Percentiles rank a stretch among this genome's conserved stretches.
Evolutionary conservation across 2,329 filamentous ascomycete species (phyloP).

Genomic region (Arthrobotrys musiformis): DNA sequence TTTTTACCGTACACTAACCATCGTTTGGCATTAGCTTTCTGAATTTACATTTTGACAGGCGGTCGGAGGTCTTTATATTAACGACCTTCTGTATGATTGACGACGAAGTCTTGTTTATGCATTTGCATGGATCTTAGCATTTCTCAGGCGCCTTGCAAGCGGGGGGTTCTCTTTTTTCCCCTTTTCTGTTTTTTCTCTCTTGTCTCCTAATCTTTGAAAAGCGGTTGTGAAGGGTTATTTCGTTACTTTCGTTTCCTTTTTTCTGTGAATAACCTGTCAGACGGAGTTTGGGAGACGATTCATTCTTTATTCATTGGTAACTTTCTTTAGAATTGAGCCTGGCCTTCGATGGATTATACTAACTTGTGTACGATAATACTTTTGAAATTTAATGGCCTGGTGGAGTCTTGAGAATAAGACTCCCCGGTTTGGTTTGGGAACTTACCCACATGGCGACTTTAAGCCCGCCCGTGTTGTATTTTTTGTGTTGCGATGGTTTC

Average conservation of each 20-base stretch:
- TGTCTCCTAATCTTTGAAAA: neutral
- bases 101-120: neutral
- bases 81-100: conserved; percentile 21
- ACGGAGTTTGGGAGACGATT: conserved; percentile 8
- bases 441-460: too few species aligned
- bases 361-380: conserved; percentile 1
- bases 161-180: neutral
- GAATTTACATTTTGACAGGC: neutral
- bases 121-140: conserved; percentile 14
- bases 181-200: neutral
- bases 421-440: too few species aligned
- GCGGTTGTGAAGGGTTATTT: neutral
- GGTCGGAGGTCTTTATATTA: neutral
- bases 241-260: neutral
- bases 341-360: neutral
- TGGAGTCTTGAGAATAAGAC: neutral
- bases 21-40: conserved; percentile 5
- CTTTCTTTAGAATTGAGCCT: neutral
- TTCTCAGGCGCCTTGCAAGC: conserved; percentile 9
- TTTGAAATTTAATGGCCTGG: neutral
- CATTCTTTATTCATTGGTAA: neutral
- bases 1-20: neutral
- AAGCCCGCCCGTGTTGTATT: conserved; percentile 25
- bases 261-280: neutral
- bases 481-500: conserved; percentile 36